Evolutionary conservation across 805 yeast genomes (phyloP).

Genomic region (Spathaspora hagerdaliae): DNA sequence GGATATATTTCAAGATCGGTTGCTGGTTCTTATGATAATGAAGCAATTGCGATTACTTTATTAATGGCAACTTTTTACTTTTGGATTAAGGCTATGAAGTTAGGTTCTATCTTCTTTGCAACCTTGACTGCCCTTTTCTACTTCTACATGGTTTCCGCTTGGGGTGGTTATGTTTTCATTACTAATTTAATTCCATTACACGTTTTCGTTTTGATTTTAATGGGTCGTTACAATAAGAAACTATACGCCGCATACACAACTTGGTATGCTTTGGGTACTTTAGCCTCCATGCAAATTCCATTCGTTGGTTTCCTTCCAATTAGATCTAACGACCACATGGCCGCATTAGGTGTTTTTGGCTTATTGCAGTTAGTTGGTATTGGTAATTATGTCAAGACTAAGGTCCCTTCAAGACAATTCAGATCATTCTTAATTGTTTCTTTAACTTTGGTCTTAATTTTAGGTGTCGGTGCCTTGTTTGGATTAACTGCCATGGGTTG

Average conservation of each 20-base stretch:
- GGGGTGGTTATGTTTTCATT: constrained; percentile 99
- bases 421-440: constrained; percentile 62
- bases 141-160: constrained; percentile 98
- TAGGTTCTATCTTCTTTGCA: constrained; percentile 85
- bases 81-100: constrained; percentile 92
- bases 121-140: constrained; percentile 81
- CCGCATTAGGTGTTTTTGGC: constrained; percentile 96
- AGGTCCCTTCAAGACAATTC: constrained; percentile 71
- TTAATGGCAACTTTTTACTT: constrained; percentile 92
- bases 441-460: constrained; percentile 46
- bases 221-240: constrained; percentile 89
- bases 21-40: constrained; percentile 98
- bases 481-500: constrained; percentile 84
- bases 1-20: constrained; percentile 98
- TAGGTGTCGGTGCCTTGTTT: constrained; percentile 71
- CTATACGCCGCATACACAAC: constrained; percentile 89
- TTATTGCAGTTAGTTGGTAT: constrained; percentile 84
- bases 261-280: constrained; percentile 96
- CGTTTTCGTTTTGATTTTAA: constrained; percentile 79
- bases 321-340: constrained; percentile 97
- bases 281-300: constrained; percentile 98
- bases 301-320: constrained; percentile 97
- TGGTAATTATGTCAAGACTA: constrained; percentile 74
- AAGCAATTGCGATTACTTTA: constrained; percentile 95
- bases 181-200: constrained; percentile 96